phyloP scores from a whole-genome alignment of 192 early-diverging fungal genomes.

The Endogone sp. region DNA sequence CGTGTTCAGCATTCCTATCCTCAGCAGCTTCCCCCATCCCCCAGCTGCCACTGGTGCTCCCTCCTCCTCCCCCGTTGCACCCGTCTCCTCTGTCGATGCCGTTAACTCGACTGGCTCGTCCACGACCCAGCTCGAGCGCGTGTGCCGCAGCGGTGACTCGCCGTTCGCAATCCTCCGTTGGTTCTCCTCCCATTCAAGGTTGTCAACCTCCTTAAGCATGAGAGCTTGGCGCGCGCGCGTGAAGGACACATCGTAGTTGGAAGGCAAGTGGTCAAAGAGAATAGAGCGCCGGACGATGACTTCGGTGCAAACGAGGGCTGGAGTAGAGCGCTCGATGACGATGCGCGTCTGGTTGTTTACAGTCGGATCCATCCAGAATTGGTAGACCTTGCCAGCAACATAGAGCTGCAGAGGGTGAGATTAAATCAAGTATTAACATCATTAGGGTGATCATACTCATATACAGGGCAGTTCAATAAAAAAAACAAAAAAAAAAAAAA shows the following conservation, averaged over 20 bases:
- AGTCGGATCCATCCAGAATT: constrained; percentile 34
- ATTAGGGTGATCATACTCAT: too few species aligned
- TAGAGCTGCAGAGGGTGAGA: constrained; percentile 20
- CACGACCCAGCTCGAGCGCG: too few species aligned
- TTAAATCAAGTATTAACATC: too few species aligned
- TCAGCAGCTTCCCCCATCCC: neutral
- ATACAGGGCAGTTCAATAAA: neutral
- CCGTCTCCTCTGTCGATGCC: neutral
- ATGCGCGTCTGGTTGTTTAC: constrained; percentile 31
- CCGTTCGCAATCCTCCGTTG: neutral
- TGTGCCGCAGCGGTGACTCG: neutral
- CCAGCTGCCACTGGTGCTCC: too few species aligned
- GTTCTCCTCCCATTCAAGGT: neutral
- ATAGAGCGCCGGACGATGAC: constrained; percentile 24
- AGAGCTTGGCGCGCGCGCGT: constrained; percentile 20
- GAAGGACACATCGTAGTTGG: constrained; percentile 30
- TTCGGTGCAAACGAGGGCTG: constrained; percentile 24
- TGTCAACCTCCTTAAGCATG: constrained; percentile 13
- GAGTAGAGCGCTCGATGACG: constrained; percentile 22
- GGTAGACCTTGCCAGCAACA: constrained; percentile 31
- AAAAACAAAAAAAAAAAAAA: too few species aligned
- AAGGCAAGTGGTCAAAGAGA: constrained; percentile 28
- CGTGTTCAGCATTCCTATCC: neutral
- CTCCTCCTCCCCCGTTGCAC: neutral
- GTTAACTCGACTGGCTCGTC: neutral